These are phyloP conservation scores for Russula sp. DNA, from an alignment of 768 basidiomycete species.

Conservation along the genomic window DNA sequence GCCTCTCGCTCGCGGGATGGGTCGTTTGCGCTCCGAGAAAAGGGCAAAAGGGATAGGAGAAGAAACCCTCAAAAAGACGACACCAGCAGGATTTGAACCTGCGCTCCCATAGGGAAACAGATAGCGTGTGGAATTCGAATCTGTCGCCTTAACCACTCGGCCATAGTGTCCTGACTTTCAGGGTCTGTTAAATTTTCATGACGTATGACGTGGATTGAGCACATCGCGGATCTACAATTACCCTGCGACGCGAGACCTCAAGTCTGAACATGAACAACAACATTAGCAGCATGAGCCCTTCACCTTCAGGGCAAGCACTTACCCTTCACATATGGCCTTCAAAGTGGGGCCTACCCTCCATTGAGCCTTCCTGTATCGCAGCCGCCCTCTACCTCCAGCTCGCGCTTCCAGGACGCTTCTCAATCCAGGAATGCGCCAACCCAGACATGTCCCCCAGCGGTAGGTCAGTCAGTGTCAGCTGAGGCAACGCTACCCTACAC, in stretches of 20 bases:
- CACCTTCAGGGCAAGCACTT: constrained; percentile 24
- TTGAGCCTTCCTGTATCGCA: constrained; percentile 60
- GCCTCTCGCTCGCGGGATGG: neutral
- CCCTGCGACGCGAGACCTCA: no score
- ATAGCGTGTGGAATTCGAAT: constrained; percentile 16
- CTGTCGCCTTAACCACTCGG: constrained; percentile 24
- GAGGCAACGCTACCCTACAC: neutral
- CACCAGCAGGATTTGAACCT: constrained; percentile 67
- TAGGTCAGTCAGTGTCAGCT: constrained; percentile 36
- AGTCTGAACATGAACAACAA: no score
- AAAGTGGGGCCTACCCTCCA: constrained; percentile 57
- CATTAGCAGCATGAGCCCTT: constrained; percentile 11
- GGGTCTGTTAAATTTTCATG: neutral
- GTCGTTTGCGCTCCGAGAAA: neutral
- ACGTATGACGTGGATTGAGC: no score
- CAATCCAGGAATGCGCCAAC: constrained; percentile 53
- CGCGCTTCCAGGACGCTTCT: constrained; percentile 61
- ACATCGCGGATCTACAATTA: no score
- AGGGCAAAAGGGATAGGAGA: neutral
- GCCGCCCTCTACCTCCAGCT: constrained; percentile 65
- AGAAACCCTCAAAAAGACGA: constrained; percentile 30
- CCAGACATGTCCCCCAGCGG: constrained; percentile 72
- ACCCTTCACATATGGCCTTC: constrained; percentile 65
- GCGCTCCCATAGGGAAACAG: constrained; percentile 35
- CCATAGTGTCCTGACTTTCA: constrained; percentile 8